Conservation (phyloP, 2,329 filamentous ascomycete species). For the Fusarium vanettenii region DNA sequence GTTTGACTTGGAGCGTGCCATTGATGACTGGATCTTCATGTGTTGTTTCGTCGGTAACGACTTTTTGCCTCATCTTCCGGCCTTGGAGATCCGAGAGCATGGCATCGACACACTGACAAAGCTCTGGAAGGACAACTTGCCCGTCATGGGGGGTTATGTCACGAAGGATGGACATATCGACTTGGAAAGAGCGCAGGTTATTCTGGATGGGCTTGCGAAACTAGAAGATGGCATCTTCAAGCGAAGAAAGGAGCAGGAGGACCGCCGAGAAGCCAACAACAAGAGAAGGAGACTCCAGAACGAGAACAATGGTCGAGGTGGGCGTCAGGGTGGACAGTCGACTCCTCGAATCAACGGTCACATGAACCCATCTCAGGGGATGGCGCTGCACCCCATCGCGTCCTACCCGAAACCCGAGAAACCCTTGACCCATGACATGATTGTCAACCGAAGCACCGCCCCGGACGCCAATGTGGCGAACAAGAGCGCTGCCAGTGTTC, state of each 20-base stretch:
- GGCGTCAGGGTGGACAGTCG: conserved; percentile 26
- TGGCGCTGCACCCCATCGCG: conserved; percentile 53
- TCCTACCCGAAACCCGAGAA: conserved; percentile 66
- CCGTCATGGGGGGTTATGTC: conserved; percentile 92
- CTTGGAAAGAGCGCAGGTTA: conserved; percentile 85
- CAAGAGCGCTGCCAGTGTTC: conserved; percentile 90
- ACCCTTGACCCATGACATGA: conserved; percentile 85
- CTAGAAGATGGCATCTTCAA: conserved; percentile 96
- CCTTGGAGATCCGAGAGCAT: conserved; percentile 95
- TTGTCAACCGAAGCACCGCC: conserved; percentile 77
- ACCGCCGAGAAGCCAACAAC: conserved; percentile 81
- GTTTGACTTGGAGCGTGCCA: conserved; percentile 92
- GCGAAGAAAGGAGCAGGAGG: conserved; percentile 85
- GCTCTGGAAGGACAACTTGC: conserved; percentile 96
- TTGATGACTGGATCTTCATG: conserved; percentile 99
- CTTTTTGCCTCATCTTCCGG: conserved; percentile 97
- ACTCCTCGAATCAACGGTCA: conserved; percentile 47
- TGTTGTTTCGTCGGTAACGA: conserved; percentile 99
- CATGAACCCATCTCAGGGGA: conserved; percentile 47
- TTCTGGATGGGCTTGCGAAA: conserved; percentile 87
- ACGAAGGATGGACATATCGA: conserved; percentile 96
- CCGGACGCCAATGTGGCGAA: conserved; percentile 84
- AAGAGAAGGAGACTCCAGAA: conserved; percentile 83
- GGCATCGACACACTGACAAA: conserved; percentile 95
- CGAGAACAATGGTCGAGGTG: conserved; percentile 52